Evolutionary conservation across 768 basidiomycete genomes (phyloP), one percentile per base, ranked within the genome.

Genomic region (Coprinopsis strossmayeri): DNA sequence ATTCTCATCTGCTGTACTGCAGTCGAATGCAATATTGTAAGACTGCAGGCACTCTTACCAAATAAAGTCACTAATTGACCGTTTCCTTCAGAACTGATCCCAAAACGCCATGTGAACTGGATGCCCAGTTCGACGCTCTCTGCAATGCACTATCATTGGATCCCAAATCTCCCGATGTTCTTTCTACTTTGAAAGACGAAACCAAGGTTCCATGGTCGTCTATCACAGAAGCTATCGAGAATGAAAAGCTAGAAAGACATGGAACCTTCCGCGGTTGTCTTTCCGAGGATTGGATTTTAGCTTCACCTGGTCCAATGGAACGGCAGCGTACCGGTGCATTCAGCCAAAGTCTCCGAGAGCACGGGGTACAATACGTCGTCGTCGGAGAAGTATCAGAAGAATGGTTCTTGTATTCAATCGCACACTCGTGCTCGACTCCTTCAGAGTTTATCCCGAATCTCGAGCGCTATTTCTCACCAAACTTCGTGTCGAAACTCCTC

Each of bases 331-430:
- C 71, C 1, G 83, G 86, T 2, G 69, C 65, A 1, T 69, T 91
- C 45, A 81, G 82, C 0, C 63, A 62, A 9, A 73, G 68, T 1
- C 70, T 88, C 11, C 62, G 59, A 38, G 74, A 68, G 17, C 79
- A 77, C 17, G 85, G 87, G 2, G 70, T 87, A 38, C 72, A 67
- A 34, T 78, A 74, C 57, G 67, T 89, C 49, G 67, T 81, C 43
- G 64, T 83, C n/a, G 87, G 87, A 7, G 82, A 86, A 47, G 69
- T 87, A 43, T 71, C 68, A 13, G 84, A 88, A 55, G 86, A 89
- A 61, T 88, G 86, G 85, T 85, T 79, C 60, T 71, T 87, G 44
- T 88, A 87, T 55, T 76, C 83, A 12, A 80, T 87, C 54, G 78
- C 84, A 3, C 78, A 86, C 59, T 76, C 79, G 0, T 73, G 87